Evolutionary conservation across 1,139 yeast genomes (phyloP).

Genomic region (Oligophagozyma castellii): DNA sequence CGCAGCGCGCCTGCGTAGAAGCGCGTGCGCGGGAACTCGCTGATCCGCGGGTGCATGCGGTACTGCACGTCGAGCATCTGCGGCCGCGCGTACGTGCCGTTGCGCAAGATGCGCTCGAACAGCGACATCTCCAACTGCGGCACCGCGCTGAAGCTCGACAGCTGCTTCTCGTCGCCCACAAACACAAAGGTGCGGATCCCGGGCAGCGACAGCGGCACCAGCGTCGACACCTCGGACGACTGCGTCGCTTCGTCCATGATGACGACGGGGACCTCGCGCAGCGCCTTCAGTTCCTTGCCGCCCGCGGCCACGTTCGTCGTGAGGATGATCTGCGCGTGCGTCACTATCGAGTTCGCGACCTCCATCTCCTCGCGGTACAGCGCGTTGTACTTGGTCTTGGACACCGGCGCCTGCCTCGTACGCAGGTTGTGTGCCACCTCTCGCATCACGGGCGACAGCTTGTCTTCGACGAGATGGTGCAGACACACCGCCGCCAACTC

Average conservation of each 20-base stretch:
- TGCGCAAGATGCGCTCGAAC: slow-evolving; percentile 43
- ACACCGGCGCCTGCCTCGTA: slow-evolving; percentile 27
- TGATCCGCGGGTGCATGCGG: slow-evolving; percentile 57
- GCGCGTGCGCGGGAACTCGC: slow-evolving; percentile 46
- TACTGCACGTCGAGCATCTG: slow-evolving; percentile 62
- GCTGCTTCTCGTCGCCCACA: slow-evolving; percentile 59
- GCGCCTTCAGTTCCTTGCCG: slow-evolving; percentile 43
- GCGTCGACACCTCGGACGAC: slow-evolving; percentile 55
- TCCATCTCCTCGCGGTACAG: slow-evolving; percentile 32
- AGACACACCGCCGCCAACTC: slow-evolving; percentile 46
- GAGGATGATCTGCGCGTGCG: slow-evolving; percentile 55
- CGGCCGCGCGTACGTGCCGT: slow-evolving; percentile 43
- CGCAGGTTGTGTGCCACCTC: slow-evolving; percentile 33
- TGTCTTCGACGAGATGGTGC: slow-evolving; percentile 43
- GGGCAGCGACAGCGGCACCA: slow-evolving; percentile 56
- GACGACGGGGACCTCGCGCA: slow-evolving; percentile 48
- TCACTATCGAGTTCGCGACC: slow-evolving; percentile 36
- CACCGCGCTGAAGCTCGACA: slow-evolving; percentile 50
- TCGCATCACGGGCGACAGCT: slow-evolving; percentile 33
- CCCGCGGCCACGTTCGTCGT: slow-evolving; percentile 66
- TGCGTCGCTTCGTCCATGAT: slow-evolving; percentile 64
- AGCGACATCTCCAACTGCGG: slow-evolving; percentile 45
- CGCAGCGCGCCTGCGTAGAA: slow-evolving; percentile 42
- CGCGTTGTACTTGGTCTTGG: slow-evolving; percentile 37
- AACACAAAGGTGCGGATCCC: slow-evolving; percentile 55